Evolutionary conservation across 1,284 basidiomycete species (phyloP).

Genomic region (Mycosarcoma mackinlayi): DNA sequence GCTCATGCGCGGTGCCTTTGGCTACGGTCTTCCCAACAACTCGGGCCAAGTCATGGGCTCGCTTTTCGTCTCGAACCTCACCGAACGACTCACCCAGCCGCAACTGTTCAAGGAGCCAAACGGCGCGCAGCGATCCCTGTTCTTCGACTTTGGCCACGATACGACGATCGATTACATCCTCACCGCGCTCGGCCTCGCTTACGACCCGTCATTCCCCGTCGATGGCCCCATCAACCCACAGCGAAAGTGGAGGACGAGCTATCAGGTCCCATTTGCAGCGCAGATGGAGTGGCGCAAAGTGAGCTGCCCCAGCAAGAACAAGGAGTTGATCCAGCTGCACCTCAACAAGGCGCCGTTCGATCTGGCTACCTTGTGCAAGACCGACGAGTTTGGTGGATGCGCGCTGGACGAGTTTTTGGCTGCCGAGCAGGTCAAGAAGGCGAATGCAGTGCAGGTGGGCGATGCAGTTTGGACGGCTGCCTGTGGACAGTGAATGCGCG

Average conservation of each 20-base stretch:
- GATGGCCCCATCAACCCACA: conserved; percentile 64
- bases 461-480: conserved; percentile 30
- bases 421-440: conserved; percentile 17
- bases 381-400: conserved; percentile 25
- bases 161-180: conserved; percentile 72
- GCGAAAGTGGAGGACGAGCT: conserved; percentile 70
- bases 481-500: conserved; percentile 17
- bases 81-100: conserved; percentile 68
- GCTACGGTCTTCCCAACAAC: conserved; percentile 70
- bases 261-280: conserved; percentile 71
- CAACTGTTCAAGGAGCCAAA: conserved; percentile 17
- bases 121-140: conserved; percentile 13
- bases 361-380: conserved; percentile 16
- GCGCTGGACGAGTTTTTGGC: conserved; percentile 14
- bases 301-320: conserved; percentile 69
- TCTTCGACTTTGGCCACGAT: conserved; percentile 72
- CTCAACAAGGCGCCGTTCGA: conserved; percentile 71
- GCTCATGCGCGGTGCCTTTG: conserved; percentile 71
- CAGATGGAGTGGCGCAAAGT: conserved; percentile 72
- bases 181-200: conserved; percentile 71
- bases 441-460: conserved; percentile 18
- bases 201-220: conserved; percentile 52
- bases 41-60: conserved; percentile 71
- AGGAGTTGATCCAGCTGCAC: conserved; percentile 71
- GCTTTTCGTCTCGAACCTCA: conserved; percentile 71